Percentiles rank a stretch among this genome's conserved stretches.
These are phyloP conservation scores for Brettanomyces sp. DNA, from an alignment of 805 yeast genomes.

Conservation along the genomic window DNA sequence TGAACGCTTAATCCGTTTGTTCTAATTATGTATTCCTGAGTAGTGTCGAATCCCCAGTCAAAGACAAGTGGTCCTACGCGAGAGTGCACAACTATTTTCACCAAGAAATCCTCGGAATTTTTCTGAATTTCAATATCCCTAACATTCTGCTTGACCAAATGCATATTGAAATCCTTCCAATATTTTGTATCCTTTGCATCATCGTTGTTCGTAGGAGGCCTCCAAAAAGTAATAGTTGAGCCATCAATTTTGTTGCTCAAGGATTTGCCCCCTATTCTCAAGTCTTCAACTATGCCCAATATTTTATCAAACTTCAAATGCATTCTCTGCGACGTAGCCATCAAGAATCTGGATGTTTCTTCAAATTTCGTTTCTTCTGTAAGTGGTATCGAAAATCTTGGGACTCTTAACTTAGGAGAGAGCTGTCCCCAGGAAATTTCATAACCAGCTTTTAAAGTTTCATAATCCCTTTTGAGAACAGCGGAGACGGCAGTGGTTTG, in stretches of 20 bases:
- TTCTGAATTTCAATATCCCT: background rate
- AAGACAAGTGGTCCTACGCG: background rate
- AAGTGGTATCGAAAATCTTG: background rate
- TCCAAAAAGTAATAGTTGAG: background rate
- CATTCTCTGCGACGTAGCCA: background rate
- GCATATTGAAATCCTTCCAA: background rate
- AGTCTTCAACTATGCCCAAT: background rate
- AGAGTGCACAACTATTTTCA: background rate
- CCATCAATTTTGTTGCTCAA: background rate
- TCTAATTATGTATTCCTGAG: background rate
- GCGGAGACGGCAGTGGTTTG: background rate
- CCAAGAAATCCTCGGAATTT: background rate
- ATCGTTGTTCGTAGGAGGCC: conserved; percentile 1
- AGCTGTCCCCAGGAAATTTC: conserved; percentile 1
- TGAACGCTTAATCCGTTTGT: background rate
- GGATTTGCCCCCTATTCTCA: background rate
- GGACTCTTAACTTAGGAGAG: background rate
- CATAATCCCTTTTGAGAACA: background rate
- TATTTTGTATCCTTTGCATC: background rate
- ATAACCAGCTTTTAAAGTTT: background rate
- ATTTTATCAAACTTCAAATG: background rate
- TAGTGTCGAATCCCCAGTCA: background rate
- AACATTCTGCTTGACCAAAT: background rate
- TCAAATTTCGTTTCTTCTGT: background rate
- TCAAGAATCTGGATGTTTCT: background rate